These are phyloP conservation scores for Centella asiatica DNA, from an alignment of 129 eudicot genomes.

Conservation along the genomic window DNA sequence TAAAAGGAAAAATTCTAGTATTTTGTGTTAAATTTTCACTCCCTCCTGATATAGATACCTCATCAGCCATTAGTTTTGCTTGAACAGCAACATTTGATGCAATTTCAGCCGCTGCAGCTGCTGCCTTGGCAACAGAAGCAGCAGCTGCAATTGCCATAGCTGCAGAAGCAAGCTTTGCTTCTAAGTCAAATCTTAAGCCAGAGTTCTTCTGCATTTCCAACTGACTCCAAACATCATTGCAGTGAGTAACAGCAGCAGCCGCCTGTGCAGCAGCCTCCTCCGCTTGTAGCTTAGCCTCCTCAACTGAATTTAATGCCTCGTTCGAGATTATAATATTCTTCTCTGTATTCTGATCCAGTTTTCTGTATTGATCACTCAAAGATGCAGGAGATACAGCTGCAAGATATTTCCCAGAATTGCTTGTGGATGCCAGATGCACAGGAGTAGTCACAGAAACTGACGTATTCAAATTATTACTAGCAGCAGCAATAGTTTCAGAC, in stretches of 20 bases:
- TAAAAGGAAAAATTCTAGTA: constrained; percentile 5
- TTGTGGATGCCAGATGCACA: constrained; percentile 25
- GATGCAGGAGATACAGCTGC: constrained; percentile 22
- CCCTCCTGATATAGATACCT: constrained; percentile 34
- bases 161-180: constrained; percentile 72
- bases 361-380: constrained; percentile 21
- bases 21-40: constrained; percentile 14
- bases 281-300: constrained; percentile 74
- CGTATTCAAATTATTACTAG: constrained; percentile 24
- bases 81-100: constrained; percentile 72
- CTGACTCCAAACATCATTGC: constrained; percentile 67
- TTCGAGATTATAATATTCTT: constrained; percentile 27
- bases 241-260: constrained; percentile 55
- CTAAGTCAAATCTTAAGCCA: constrained; percentile 46
- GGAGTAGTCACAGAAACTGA: constrained; percentile 33
- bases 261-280: constrained; percentile 70
- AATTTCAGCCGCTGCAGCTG: constrained; percentile 86
- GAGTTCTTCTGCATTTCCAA: constrained; percentile 49
- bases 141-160: constrained; percentile 86
- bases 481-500: constrained; percentile 21
- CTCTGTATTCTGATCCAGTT: constrained; percentile 24
- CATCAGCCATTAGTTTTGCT: constrained; percentile 87
- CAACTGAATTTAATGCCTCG: constrained; percentile 45
- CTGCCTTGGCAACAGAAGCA: constrained; percentile 94
- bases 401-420: constrained; percentile 17